Base-by-base conservation (phyloP, 306 rosid genomes). In the Calophaca sinica region DNA sequence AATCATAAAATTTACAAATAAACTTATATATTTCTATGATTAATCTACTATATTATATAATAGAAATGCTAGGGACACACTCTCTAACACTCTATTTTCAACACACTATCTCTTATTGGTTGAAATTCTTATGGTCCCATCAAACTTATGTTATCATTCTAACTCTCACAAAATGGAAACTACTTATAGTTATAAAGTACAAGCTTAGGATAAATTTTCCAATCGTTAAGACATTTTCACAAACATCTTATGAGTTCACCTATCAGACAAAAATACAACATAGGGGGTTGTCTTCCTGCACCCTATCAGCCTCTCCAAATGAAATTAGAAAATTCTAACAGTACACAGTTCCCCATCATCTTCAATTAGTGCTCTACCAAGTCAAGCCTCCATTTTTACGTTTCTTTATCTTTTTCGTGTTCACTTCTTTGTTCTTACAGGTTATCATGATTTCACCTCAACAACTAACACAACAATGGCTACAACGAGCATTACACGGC, bases 211-310 rank as follows among this genome's bases (percentile, higher is more conserved):
- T 29, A 20, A 66, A 46, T 42, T 12, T 12, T 46, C 7, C 28
- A 67, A 7, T 67, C 12, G 1, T 48, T 31, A 58, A n/a, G 44
- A 44, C 58, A 67, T 67, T 67, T 46, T 44, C 44, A 48, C 72
- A 46, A 67, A 67, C 58, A 67, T 26, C 42, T 44, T 67, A 46
- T 67, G 42, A 12, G 72, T 4, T 3, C 31, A 3, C 0, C 44
- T 48, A 29, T 31, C 12, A 48, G 41, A 29, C 39, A 42, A 32
- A 42, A 9, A 31, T 13, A 36, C 67, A 6, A 42, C 70, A 64
- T 5, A 44, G 7, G 26, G n/a, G 55, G 7, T 0, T 9, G 29
- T 41, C 4, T 63, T 63, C 50, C 52, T 41, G 9, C 15, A 41
- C 4, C 13, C 36, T 0, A 26, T 8, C 51, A 64, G 36, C 32